Evolutionary conservation across 331 rosid genomes (phyloP), one percentile per base, ranked within the genome.

Genomic region (Prunus yedoensis): DNA sequence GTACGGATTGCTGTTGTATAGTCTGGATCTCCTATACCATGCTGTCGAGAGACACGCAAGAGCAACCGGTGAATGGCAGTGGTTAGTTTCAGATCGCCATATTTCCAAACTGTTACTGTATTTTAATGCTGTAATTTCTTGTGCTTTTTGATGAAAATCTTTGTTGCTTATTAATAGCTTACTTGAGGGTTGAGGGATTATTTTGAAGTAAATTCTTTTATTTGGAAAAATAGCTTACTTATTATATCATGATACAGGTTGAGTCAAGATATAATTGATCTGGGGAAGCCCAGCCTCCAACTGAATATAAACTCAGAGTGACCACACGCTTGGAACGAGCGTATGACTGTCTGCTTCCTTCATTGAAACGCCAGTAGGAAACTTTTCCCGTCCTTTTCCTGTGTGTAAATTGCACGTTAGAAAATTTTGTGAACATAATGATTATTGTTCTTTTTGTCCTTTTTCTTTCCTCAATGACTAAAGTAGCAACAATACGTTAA

Each of bases 21-120:
- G 94, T 79, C 79, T 95, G 84, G 85, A 81, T 83, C 88, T 90
- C 59, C 82, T 95, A 1, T 92, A 87, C 82, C 70, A 51, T 76
- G 90, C 90, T 10, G 91, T 88, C 45, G 90, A 90, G 91, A 80
- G 87, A 65, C 97, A 89, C 52, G 97, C 97, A 43, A 89, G 87
- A 88, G 93, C 82, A 81, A 85, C 91, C 0, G 94, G 94, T 47
- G 97, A 95, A 80, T 95, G 99, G 99, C 88, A 85, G 35, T 30
- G 88, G 99, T 93, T 61, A 85, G 96, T 88, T 45, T 66, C 69
- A 4, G 20, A 11, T 18, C n/a, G 13, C 41, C 21, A 16, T 74
- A 38, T 41, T 52, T 61, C 60, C 20, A 20, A 57, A 57, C 52
- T 69, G 28, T 2, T 77, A n/a, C 47, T 35, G 8, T 50, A 1